Percentiles rank a stretch among this genome's conserved stretches.
Conservation (phyloP, 257 asterid species). For the Penstemon eatonii region DNA sequence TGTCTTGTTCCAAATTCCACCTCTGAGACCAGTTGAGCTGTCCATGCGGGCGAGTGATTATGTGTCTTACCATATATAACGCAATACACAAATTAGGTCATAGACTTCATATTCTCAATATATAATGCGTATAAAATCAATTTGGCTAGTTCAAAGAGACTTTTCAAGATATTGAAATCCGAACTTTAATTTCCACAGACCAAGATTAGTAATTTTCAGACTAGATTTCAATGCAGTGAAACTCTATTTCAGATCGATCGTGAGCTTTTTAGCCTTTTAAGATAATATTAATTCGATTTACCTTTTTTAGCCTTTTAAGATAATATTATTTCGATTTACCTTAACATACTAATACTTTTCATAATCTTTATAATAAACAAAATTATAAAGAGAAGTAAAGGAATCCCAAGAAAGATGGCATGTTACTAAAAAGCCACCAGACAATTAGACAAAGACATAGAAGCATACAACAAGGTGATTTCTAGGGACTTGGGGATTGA, state of each 20-base stretch:
- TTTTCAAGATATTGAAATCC: slow-evolving; percentile 14
- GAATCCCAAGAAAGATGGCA: slow-evolving; percentile 78
- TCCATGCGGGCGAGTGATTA: no score
- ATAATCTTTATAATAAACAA: slow-evolving; percentile 24
- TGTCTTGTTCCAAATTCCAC: no score
- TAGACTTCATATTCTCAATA: no score
- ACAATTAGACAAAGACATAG: slow-evolving; percentile 39
- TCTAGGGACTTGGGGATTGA: slow-evolving; percentile 54
- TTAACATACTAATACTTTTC: slow-evolving; percentile 20
- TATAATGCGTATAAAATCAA: no score
- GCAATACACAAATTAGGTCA: no score
- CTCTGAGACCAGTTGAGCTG: no score
- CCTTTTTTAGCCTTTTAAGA: no score
- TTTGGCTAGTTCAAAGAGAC: no score
- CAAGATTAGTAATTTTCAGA: slow-evolving; percentile 12
- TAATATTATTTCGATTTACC: no score
- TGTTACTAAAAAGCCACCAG: slow-evolving; percentile 56
- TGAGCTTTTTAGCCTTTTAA: slow-evolving; percentile 17
- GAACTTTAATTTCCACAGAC: slow-evolving; percentile 24
- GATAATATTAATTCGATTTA: slow-evolving; percentile 15
- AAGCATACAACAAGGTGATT: slow-evolving; percentile 29
- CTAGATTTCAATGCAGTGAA: slow-evolving; percentile 16
- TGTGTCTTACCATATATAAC: no score
- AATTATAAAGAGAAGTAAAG: slow-evolving; percentile 35
- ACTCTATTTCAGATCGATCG: slow-evolving; percentile 16